Conservation (phyloP, 768 basidiomycete genomes). For the Podaxis pistillaris region DNA sequence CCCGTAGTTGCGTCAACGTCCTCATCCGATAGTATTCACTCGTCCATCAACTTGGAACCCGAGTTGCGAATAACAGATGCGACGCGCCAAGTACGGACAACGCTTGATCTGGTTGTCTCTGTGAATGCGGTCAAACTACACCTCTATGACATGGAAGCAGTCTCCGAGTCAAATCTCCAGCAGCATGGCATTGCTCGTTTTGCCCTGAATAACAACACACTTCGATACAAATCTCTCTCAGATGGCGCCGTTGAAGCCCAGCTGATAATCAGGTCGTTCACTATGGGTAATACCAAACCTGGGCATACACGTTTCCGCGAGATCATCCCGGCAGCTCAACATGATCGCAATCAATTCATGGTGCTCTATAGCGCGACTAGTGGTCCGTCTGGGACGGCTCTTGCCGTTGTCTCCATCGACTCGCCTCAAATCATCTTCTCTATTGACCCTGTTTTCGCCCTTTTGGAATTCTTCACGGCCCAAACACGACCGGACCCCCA, state of each 20-base stretch:
- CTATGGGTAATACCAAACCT: constrained; percentile 84
- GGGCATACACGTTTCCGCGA: constrained; percentile 87
- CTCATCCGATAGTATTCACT: constrained; percentile 13
- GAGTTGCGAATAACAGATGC: constrained; percentile 45
- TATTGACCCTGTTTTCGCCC: constrained; percentile 83
- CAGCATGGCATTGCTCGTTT: constrained; percentile 85
- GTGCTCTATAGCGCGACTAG: constrained; percentile 81
- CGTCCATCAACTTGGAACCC: constrained; percentile 49
- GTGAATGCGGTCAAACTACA: constrained; percentile 78
- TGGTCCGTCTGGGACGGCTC: constrained; percentile 49
- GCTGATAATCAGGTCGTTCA: constrained; percentile 85
- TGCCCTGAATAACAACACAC: constrained; percentile 72
- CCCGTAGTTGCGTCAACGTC: constrained; percentile 19
- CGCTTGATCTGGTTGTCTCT: constrained; percentile 70
- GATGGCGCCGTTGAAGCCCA: constrained; percentile 88
- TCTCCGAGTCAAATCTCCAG: constrained; percentile 53
- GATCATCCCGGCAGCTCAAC: constrained; percentile 89
- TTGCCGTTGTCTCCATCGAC: constrained; percentile 87
- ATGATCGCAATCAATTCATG: constrained; percentile 92
- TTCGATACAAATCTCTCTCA: constrained; percentile 79
- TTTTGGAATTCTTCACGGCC: constrained; percentile 82
- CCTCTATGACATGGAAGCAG: constrained; percentile 73
- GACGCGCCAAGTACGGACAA: constrained; percentile 49
- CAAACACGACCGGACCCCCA: constrained; percentile 17
- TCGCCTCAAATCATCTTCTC: constrained; percentile 92